Evolutionary conservation across 352 stramenopile species (phyloP), one percentile per base, ranked within the genome.

Genomic region (Phytophthora ramorum): DNA sequence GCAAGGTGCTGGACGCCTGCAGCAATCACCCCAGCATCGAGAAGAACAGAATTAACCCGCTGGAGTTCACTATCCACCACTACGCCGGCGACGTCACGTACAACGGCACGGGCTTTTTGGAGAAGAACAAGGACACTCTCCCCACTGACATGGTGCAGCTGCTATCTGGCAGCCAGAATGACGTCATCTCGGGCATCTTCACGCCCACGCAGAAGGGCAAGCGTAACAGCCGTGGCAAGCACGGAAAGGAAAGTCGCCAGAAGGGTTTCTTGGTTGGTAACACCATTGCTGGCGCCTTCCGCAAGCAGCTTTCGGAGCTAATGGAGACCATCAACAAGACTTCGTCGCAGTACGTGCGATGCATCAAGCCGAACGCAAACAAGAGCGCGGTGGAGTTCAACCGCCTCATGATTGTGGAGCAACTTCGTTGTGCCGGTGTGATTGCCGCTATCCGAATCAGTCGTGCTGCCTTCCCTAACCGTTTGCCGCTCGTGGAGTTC

Each of bases 311-410:
- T 14, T 79, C 78, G 12, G 83, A 95, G 50, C 75, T 97, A 32
- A 95, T 96, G 81, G 73, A 89, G 58, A 96, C 88, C 26, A 94
- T 97, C 58, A 92, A 84, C 70, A 92, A 91, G 75, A 97, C 89
- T n/a, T 80, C 76, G 22, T 91, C 85, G 10, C 83, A 93, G 69
- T 97, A 97, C 58, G 88, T 97, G 34, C 90, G 90, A 12, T 96
- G 88, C 59, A 96, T 97, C 83, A 97, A 97, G 70, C 90, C 97
- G 9, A 97, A 97, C 60, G 81, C 82, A 17, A 92, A 93, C 79
- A 95, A 96, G 73, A 90, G 81, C 34, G 78, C 86, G 4, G 60
- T 71, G 13, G 81, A 93, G 67, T 96, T 95, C 48, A 83, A 99
- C 55, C 81, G 86, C 13, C 53, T 76, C 28, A 92, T 93, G 86